Percentiles rank a stretch among this genome's conserved stretches.
These are phyloP conservation scores for Recurvomyces mirabilis DNA, from an alignment of 495 filamentous ascomycete species.

Conservation along the genomic window DNA sequence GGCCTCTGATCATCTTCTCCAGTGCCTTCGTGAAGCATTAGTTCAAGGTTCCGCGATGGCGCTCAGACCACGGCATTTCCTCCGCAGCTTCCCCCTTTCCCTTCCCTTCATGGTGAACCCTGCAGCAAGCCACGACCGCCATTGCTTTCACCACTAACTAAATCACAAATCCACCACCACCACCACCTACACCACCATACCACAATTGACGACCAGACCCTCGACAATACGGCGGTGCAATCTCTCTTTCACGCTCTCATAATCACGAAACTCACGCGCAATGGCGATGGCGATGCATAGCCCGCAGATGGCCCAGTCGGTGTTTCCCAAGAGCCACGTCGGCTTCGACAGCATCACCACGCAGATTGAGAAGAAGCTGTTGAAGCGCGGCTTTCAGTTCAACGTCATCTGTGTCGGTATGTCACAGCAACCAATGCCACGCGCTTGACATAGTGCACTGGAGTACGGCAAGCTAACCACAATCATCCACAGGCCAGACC, in stretches of 20 bases:
- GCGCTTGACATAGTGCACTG: too few species aligned
- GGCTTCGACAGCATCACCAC: slow-evolving; percentile 99
- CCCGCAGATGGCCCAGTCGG: slow-evolving; percentile 41
- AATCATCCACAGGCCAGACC: slow-evolving; percentile 73
- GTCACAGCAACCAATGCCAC: slow-evolving; percentile 30
- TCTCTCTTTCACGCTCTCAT: too few species aligned
- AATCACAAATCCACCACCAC: background rate
- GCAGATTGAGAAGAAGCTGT: slow-evolving; percentile 97
- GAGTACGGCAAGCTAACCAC: too few species aligned
- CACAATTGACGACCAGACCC: too few species aligned
- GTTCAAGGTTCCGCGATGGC: background rate
- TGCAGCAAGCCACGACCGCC: background rate
- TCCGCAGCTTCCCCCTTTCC: slow-evolving; percentile 3
- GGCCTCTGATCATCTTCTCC: slow-evolving; percentile 10
- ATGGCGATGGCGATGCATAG: slow-evolving; percentile 39
- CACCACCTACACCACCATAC: too few species aligned
- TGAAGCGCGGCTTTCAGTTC: slow-evolving; percentile 99
- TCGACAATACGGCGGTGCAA: too few species aligned
- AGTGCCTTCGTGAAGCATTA: background rate
- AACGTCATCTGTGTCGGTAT: slow-evolving; percentile 99
- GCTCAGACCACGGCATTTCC: slow-evolving; percentile 1
- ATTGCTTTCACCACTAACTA: background rate
- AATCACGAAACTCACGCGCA: too few species aligned
- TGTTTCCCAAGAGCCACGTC: slow-evolving; percentile 80
- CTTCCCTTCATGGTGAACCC: background rate